Conservation (phyloP, 1,284 basidiomycete genomes). For the Trichosporon sp. region DNA sequence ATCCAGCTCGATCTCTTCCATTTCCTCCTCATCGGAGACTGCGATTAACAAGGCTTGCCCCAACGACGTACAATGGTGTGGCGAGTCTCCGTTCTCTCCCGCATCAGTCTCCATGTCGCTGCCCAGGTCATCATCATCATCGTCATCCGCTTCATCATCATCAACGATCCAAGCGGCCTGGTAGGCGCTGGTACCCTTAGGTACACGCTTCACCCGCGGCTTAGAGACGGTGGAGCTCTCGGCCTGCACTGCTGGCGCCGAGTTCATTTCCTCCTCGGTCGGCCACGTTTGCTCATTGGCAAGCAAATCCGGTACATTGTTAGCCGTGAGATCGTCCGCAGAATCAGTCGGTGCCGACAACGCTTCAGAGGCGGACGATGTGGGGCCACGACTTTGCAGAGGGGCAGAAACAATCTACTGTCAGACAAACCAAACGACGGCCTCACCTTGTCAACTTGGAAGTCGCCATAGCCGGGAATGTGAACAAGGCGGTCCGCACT, state of each 20-base stretch:
- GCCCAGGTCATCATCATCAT: slow-evolving; percentile 51
- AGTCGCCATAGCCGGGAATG: slow-evolving; percentile 84
- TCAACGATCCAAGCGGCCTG: slow-evolving; percentile 92
- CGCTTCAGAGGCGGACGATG: not conserved
- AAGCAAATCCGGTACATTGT: slow-evolving; percentile 82
- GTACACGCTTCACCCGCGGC: slow-evolving; percentile 63
- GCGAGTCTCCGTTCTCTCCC: slow-evolving; percentile 29
- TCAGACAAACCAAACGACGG: not conserved
- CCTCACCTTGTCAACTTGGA: slow-evolving; percentile 70
- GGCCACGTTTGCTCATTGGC: slow-evolving; percentile 98
- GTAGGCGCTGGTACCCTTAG: slow-evolving; percentile 87
- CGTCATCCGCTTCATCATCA: slow-evolving; percentile 57
- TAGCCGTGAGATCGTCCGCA: slow-evolving; percentile 82
- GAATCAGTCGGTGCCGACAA: slow-evolving; percentile 56
- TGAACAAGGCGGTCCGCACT: slow-evolving; percentile 85
- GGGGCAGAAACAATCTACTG: slow-evolving; percentile 28
- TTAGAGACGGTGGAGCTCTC: slow-evolving; percentile 55
- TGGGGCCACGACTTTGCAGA: not conserved
- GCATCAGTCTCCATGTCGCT: slow-evolving; percentile 34
- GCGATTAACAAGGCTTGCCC: slow-evolving; percentile 33
- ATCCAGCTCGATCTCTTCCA: slow-evolving; percentile 59
- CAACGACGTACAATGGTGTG: slow-evolving; percentile 40
- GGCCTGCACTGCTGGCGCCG: slow-evolving; percentile 41
- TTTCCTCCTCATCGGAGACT: slow-evolving; percentile 54
- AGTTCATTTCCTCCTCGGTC: slow-evolving; percentile 88